Percentiles rank a stretch among this genome's conserved stretches.
phyloP scores from a whole-genome alignment of 257 asterid genomes.

The Solanum pinnatisectum region DNA sequence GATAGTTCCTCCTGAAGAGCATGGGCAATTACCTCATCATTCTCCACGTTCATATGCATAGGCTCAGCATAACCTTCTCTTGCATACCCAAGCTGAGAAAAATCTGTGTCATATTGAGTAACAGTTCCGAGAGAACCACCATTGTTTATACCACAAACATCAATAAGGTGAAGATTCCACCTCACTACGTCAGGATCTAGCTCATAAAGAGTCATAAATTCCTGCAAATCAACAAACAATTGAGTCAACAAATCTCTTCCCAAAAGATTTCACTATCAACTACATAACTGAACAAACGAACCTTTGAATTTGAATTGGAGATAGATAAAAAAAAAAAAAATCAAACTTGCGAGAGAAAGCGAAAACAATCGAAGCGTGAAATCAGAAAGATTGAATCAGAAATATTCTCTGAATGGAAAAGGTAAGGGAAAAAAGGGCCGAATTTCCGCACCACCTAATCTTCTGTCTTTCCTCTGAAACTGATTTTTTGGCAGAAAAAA shows the following conservation, averaged over 20 bases:
- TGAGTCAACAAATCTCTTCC: not conserved
- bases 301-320: not conserved
- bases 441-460: not conserved
- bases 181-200: conserved; percentile 74
- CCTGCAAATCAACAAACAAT: not conserved
- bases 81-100: conserved; percentile 23
- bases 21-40: conserved; percentile 61
- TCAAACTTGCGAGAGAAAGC: not conserved
- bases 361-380: not conserved
- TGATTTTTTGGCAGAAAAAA: not conserved
- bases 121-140: conserved; percentile 46
- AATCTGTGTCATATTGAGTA: conserved; percentile 47
- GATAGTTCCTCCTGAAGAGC: conserved; percentile 85
- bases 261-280: not conserved
- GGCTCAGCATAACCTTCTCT: conserved; percentile 43
- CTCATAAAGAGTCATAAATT: conserved; percentile 39
- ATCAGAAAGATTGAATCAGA: not conserved
- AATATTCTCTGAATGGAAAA: not conserved
- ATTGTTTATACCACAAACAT: conserved; percentile 43
- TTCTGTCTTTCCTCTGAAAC: not conserved
- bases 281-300: not conserved
- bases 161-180: conserved; percentile 86
- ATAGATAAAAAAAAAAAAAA: not conserved
- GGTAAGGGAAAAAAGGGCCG: not conserved
- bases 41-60: conserved; percentile 36